These are phyloP conservation scores for Tulasnella calospora DNA, from an alignment of 768 basidiomycete species.

Conservation along the genomic window DNA sequence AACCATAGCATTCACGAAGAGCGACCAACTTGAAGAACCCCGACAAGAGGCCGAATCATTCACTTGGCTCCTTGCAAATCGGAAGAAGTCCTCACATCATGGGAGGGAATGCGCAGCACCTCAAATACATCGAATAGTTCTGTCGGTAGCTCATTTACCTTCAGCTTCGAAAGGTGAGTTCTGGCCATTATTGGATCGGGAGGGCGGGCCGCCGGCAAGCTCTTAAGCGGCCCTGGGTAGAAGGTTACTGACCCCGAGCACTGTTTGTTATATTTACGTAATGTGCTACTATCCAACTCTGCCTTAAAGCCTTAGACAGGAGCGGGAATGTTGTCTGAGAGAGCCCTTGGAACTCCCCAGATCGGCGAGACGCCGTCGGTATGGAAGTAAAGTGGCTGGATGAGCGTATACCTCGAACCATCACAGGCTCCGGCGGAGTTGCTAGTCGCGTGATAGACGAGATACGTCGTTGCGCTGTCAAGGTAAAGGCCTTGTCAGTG, in stretches of 20 bases:
- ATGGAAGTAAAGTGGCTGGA: constrained; percentile 25
- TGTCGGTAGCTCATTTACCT: not conserved
- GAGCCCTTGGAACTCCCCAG: constrained; percentile 14
- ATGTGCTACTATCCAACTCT: not conserved
- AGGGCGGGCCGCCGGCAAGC: not conserved
- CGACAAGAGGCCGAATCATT: not conserved
- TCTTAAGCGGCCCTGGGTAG: not conserved
- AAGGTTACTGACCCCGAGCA: not conserved
- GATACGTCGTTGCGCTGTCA: not conserved
- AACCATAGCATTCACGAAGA: not conserved
- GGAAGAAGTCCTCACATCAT: not conserved
- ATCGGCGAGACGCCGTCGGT: constrained; percentile 14
- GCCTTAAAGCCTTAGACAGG: not conserved
- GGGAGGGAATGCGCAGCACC: not conserved
- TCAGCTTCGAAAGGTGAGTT: not conserved
- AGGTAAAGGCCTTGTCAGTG: not conserved
- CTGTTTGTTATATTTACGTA: not conserved
- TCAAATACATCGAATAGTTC: not conserved
- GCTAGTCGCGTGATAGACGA: constrained; percentile 25
- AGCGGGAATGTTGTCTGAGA: constrained; percentile 14
- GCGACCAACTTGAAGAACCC: not conserved
- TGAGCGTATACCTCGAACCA: constrained; percentile 23
- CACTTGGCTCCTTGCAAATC: not conserved
- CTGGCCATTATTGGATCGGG: not conserved
- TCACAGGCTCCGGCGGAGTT: constrained; percentile 26